Evolutionary conservation across 495 filamentous ascomycete genomes (phyloP), one percentile per base, ranked within the genome.

Genomic region (Hypoxylon cercidicola): DNA sequence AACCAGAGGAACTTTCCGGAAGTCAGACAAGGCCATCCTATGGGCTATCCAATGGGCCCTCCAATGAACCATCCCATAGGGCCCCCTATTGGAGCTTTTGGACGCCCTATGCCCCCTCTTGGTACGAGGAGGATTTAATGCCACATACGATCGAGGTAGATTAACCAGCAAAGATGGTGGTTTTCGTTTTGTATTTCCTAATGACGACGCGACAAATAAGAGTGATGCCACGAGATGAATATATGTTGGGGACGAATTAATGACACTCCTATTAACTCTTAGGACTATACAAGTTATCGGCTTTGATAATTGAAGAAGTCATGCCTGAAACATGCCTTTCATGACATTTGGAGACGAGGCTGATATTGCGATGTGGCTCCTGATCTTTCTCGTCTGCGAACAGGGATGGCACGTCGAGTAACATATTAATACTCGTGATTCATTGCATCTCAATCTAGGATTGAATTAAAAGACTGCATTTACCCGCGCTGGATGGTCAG

Each of bases 121-220:
- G 25, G 25, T 28, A 28, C 7, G 25, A 28, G 10, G 43, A n/a
- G 32, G 12, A 2, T 10, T 46, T 64, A 18, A 48, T 1, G 1
- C 45, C 11, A 19, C 10, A 13, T 48, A 12, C 44, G 15, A 19
- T 12, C 30, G 53, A 34, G 25, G 12, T 15, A 16, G 12, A 43
- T 20, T 28, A 15, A 54, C 7, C 20, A 43, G 41, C 13, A 11
- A 43, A 16, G 9, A 16, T 12, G 25, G 20, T 16, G 20, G 50
- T 45, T 32, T 45, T 13, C n/a, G n/a, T 16, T 40, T 40, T 37
- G 43, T 47, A n/a, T 49, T 40, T 49, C 25, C 13, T 39, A 25
- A 47, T 7, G 57, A 46, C 6, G 19, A 19, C 9, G 28, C 13
- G 48, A 47, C 45, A 40, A 34, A 32, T 18, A 30, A 39, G 18